Conservation (phyloP, 257 asterid species). For the Pogostemon cablin region DNA sequence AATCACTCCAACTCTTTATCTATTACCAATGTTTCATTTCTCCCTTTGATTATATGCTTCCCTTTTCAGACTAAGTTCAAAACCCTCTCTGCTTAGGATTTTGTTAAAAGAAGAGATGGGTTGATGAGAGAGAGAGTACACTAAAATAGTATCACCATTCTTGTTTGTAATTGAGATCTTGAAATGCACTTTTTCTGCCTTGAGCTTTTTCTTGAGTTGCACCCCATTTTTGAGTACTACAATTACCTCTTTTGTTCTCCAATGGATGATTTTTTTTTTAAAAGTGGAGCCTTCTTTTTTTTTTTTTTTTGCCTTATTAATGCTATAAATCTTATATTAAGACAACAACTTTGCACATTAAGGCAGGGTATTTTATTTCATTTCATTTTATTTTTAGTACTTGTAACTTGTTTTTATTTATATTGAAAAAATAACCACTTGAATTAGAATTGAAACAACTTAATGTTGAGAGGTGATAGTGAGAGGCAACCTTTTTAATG, state of each 20-base stretch:
- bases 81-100: constrained; percentile 34
- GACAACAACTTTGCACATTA: not conserved
- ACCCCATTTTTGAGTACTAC: constrained; percentile 5
- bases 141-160: constrained; percentile 1
- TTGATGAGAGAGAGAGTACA: constrained; percentile 17
- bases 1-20: constrained; percentile 47
- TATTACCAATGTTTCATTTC: constrained; percentile 49
- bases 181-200: constrained; percentile 15
- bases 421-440: not conserved
- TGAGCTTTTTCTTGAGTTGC: constrained; percentile 23
- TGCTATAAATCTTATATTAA: constrained; percentile 8
- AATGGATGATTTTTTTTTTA: not conserved
- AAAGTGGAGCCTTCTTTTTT: not conserved
- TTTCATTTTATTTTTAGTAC: not conserved
- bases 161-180: constrained; percentile 14
- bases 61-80: constrained; percentile 41
- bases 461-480: not conserved
- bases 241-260: not conserved
- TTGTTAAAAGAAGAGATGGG: constrained; percentile 60
- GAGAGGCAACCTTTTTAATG: not conserved
- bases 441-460: not conserved
- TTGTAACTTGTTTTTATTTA: not conserved
- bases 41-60: constrained; percentile 48
- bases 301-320: no score
- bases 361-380: not conserved